These are phyloP conservation scores for Phaeotremella fagi DNA, from an alignment of 768 basidiomycete genomes.

Conservation along the genomic window DNA sequence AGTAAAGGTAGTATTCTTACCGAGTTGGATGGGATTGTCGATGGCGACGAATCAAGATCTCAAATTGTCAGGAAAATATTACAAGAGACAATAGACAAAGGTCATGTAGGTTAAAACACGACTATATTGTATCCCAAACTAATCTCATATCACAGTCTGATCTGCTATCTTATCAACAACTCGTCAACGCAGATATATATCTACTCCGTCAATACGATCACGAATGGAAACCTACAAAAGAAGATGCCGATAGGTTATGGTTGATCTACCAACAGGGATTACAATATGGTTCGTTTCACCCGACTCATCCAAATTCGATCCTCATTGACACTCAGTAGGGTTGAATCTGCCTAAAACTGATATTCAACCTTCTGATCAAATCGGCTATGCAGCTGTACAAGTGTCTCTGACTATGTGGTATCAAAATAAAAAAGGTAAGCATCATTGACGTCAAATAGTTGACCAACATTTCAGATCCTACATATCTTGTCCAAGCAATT, in stretches of 20 bases:
- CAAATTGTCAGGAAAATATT: not conserved
- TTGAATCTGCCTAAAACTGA: slow-evolving; percentile 29
- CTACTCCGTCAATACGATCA: slow-evolving; percentile 6
- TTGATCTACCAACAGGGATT: slow-evolving; percentile 22
- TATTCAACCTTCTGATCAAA: slow-evolving; percentile 24
- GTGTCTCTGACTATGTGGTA: slow-evolving; percentile 10
- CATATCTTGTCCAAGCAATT: too few species aligned
- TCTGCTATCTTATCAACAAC: slow-evolving; percentile 11
- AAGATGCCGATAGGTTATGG: slow-evolving; percentile 20
- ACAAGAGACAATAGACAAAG: not conserved
- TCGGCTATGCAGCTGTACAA: slow-evolving; percentile 17
- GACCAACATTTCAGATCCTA: slow-evolving; percentile 1
- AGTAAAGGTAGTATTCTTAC: slow-evolving; percentile 30
- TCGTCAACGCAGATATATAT: slow-evolving; percentile 14
- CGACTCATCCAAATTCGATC: not conserved
- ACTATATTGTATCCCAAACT: too few species aligned
- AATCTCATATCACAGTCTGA: slow-evolving; percentile 25
- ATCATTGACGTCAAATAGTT: too few species aligned
- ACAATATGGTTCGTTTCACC: slow-evolving; percentile 27
- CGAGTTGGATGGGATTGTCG: slow-evolving; percentile 24
- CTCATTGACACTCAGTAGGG: slow-evolving; percentile 8
- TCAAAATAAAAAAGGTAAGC: not conserved
- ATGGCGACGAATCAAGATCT: slow-evolving; percentile 3
- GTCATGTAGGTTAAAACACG: slow-evolving; percentile 11
- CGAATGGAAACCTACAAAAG: slow-evolving; percentile 10